phyloP scores from a whole-genome alignment of 2,329 filamentous ascomycete genomes.

The Penicillium palitans region DNA sequence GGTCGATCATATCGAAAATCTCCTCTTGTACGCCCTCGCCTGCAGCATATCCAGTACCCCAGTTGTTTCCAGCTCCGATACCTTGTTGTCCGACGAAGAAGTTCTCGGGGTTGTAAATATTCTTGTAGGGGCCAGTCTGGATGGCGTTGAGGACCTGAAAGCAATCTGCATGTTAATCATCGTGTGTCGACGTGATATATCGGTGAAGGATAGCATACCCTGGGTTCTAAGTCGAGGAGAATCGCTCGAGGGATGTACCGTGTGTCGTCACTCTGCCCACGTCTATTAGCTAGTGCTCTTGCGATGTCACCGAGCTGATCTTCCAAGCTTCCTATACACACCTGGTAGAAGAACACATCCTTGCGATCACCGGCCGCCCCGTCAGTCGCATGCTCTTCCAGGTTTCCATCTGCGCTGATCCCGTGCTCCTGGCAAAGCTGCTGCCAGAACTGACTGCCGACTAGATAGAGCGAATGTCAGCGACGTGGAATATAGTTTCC shows the following conservation, averaged over 20 bases:
- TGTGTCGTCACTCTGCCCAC: conserved; percentile 84
- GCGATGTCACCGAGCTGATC: rapidly evolving
- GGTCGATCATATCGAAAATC: conserved; percentile 99
- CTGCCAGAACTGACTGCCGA: conserved; percentile 98
- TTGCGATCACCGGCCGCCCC: conserved; percentile 81
- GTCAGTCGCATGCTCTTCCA: conserved; percentile 96
- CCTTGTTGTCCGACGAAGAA: conserved; percentile 96
- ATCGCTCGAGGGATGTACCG: conserved; percentile 97
- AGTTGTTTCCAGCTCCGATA: conserved; percentile 93
- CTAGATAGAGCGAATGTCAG: conserved; percentile 52
- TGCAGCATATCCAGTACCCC: conserved; percentile 93
- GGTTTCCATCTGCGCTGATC: conserved; percentile 94
- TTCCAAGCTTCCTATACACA: conserved; percentile 23
- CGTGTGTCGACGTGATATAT: background rate
- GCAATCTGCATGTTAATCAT: conserved; percentile 9
- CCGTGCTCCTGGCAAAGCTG: conserved; percentile 97
- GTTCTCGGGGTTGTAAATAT: conserved; percentile 99
- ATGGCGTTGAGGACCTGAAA: conserved; percentile 82
- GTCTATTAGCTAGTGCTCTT: conserved; percentile 7
- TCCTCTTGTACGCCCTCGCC: conserved; percentile 92
- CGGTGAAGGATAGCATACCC: conserved; percentile 52
- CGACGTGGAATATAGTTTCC: background rate
- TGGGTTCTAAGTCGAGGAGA: conserved; percentile 88
- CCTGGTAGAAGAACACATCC: conserved; percentile 97
- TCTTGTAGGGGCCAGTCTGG: conserved; percentile 89